Evolutionary conservation across 108 stramenopile species (phyloP).

Genomic region (Fragilaria crotonensis): DNA sequence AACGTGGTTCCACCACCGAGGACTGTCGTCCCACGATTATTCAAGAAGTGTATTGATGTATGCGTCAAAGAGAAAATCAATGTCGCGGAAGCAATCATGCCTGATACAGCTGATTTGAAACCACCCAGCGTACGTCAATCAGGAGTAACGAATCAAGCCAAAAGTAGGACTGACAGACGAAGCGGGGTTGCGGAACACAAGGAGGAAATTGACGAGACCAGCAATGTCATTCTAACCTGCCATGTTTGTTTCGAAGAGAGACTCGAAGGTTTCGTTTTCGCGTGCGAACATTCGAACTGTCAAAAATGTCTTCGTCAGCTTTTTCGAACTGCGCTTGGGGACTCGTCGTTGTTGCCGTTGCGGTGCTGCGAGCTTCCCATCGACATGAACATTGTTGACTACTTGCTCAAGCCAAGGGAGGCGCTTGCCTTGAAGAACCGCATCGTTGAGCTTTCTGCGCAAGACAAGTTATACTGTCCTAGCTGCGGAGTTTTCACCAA

Average conservation of each 20-base stretch:
- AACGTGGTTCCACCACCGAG: not conserved
- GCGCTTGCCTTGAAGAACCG: slow-evolving; percentile 9
- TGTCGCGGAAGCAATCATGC: slow-evolving; percentile 25
- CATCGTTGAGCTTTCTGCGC: slow-evolving; percentile 24
- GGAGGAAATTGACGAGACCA: slow-evolving; percentile 9
- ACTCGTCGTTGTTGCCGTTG: slow-evolving; percentile 36
- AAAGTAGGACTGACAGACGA: not conserved
- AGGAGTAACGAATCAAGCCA: not conserved
- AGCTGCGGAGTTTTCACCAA: slow-evolving; percentile 39
- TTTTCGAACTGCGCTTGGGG: slow-evolving; percentile 27
- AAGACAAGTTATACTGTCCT: slow-evolving; percentile 50
- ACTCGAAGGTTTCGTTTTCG: slow-evolving; percentile 17
- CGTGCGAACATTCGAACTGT: slow-evolving; percentile 36
- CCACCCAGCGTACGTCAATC: slow-evolving; percentile 8
- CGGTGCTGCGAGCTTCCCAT: slow-evolving; percentile 48
- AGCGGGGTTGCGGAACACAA: not conserved
- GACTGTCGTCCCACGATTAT: not conserved
- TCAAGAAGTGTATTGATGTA: no score
- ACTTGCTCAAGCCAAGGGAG: slow-evolving; percentile 17
- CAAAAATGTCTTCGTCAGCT: slow-evolving; percentile 24
- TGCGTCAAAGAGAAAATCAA: slow-evolving; percentile 22
- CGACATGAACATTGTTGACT: slow-evolving; percentile 30
- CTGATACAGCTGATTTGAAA: slow-evolving; percentile 15
- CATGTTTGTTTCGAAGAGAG: slow-evolving; percentile 33
- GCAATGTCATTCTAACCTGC: slow-evolving; percentile 26